Evolutionary conservation across 176 grass and related monocot genomes (phyloP).

Genomic region (Ensete ventricosum): DNA sequence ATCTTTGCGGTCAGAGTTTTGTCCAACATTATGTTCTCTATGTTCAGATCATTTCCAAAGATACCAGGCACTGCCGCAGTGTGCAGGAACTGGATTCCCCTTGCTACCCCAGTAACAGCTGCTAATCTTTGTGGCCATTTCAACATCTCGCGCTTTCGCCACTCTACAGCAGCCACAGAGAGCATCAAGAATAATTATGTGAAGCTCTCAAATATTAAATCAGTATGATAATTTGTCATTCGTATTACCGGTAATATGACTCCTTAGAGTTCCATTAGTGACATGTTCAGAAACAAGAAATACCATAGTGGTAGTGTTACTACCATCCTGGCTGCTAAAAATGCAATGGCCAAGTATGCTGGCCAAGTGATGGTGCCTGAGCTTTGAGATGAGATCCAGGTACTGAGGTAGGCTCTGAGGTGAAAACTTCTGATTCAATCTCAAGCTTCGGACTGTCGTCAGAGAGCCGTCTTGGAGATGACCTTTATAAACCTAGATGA

Average conservation of each 20-base stretch:
- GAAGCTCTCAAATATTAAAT: too few species aligned
- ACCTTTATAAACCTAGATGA: constrained; percentile 46
- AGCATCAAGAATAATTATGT: background rate
- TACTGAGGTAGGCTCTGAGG: constrained; percentile 49
- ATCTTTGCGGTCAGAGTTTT: constrained; percentile 81
- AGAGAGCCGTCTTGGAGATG: constrained; percentile 58
- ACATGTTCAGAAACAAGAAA: constrained; percentile 56
- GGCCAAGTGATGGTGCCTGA: constrained; percentile 73
- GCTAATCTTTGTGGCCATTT: constrained; percentile 90
- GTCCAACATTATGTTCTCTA: constrained; percentile 70
- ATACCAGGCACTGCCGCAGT: constrained; percentile 50
- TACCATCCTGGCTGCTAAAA: constrained; percentile 37
- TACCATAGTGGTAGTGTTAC: constrained; percentile 27
- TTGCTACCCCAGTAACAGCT: constrained; percentile 59
- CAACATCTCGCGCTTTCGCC: constrained; percentile 76
- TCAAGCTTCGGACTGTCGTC: constrained; percentile 47
- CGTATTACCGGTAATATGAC: constrained; percentile 69
- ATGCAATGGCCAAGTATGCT: constrained; percentile 77
- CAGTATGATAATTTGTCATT: background rate
- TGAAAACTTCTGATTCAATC: constrained; percentile 57
- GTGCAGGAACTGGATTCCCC: constrained; percentile 85
- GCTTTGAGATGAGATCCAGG: constrained; percentile 64
- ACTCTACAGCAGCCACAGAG: constrained; percentile 28
- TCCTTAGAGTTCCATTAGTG: constrained; percentile 70
- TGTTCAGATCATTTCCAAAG: constrained; percentile 50